Base-by-base conservation (phyloP, 768 basidiomycete species). In the Suillus brevipes region DNA sequence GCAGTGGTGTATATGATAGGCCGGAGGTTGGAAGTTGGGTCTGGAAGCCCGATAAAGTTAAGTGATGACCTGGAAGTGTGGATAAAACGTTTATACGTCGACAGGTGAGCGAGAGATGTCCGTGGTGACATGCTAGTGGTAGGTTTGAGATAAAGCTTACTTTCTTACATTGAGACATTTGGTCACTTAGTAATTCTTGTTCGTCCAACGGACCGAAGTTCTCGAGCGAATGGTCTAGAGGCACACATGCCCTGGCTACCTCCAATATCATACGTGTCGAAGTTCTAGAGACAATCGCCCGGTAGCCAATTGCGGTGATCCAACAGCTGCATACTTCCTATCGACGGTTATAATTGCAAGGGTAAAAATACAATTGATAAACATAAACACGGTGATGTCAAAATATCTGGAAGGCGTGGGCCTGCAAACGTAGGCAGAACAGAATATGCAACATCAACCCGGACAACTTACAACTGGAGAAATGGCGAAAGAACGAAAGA, bases 1-100 rank as follows among this genome's bases (percentile, higher is more conserved):
- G 88, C 85, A 70, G 89, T 87, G 78, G 89, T 87, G 78, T 94
- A 94, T 50, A 94, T 80, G 63, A 92, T 82, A 4, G 92, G 91
- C 2, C 93, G 87, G 65, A 95, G 80, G 79, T 95, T 86, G 12
- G 92, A 93, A 59, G 91, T 72, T 10, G 91, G 89, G 72, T 95
- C 85, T 37, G 90, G 89, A 25, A 91, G 90, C 2, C 89, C 92
- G 43, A 94, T 77, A 23, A 84, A 78, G 67, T 83, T 74, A 13
- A 70, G 67, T 9, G 65, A 59, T 23, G 61, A 4, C 77, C 71
- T 79, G 66, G 71, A 73, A 64, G 58, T 62, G 20, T 72, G 75
- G 2, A 68, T 37, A 38, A 64, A 66, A 61, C 71, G 73, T 42
- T 42, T 59, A 18, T 20, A 25, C 1, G 18, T 12, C 2, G 57